Evolutionary conservation across 495 filamentous ascomycete species (phyloP).

Genomic region (Polyplosphaeria fusca): DNA sequence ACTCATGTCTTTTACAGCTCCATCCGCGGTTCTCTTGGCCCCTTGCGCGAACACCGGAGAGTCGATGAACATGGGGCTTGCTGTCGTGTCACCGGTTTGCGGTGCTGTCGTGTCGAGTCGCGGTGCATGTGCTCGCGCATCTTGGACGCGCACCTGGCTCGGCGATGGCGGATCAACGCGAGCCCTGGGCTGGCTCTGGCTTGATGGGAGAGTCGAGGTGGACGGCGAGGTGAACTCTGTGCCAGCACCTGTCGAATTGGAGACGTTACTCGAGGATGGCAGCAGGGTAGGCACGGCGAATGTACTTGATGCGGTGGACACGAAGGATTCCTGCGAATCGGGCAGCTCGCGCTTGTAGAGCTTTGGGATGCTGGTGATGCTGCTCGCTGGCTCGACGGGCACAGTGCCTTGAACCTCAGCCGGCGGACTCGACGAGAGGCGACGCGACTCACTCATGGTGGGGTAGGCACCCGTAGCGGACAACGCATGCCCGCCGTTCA

Average conservation of each 20-base stretch:
- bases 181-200: slow-evolving; percentile 21
- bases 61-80: slow-evolving; percentile 31
- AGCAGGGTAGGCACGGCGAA: slow-evolving; percentile 12
- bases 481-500: slow-evolving; percentile 12
- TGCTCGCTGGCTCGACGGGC: slow-evolving; percentile 9
- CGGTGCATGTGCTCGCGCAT: slow-evolving; percentile 12
- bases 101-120: slow-evolving; percentile 21
- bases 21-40: slow-evolving; percentile 32
- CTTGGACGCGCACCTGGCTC: slow-evolving; percentile 5
- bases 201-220: slow-evolving; percentile 19
- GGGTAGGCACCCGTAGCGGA: slow-evolving; percentile 7
- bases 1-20: slow-evolving; percentile 17
- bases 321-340: slow-evolving; percentile 31
- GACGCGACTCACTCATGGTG: slow-evolving; percentile 1
- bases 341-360: slow-evolving; percentile 26
- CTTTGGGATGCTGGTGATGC: slow-evolving; percentile 5
- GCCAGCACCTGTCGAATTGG: slow-evolving; percentile 22
- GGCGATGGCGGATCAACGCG: slow-evolving; percentile 10
- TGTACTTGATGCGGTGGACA: slow-evolving; percentile 22
- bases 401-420: slow-evolving; percentile 3
- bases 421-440: slow-evolving; percentile 1
- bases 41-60: slow-evolving; percentile 20
- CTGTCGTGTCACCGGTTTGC: slow-evolving; percentile 26
- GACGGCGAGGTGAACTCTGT: slow-evolving; percentile 27
- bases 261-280: slow-evolving; percentile 30